These are phyloP conservation scores for Chaetothyriales sp. DNA, from an alignment of 2,329 filamentous ascomycete genomes.

Conservation along the genomic window DNA sequence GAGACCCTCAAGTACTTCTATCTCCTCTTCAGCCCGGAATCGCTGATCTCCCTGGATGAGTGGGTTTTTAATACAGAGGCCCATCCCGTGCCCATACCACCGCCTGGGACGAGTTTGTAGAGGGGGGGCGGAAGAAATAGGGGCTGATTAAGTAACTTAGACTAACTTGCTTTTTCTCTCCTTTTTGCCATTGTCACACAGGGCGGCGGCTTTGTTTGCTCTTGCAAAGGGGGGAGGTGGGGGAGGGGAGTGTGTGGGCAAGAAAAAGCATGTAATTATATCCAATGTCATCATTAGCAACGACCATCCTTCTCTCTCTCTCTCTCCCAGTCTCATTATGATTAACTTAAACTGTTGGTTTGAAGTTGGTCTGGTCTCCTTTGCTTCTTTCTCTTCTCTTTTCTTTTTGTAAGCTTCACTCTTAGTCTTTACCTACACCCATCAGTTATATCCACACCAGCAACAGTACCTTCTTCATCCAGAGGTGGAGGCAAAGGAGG, in stretches of 20 bases:
- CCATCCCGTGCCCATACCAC: conserved; percentile 21
- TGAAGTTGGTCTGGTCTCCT: too few species aligned
- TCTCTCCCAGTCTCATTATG: not conserved
- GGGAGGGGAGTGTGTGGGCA: too few species aligned
- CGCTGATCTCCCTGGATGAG: conserved; percentile 30
- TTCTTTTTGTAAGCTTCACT: not conserved
- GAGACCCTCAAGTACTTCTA: conserved; percentile 36
- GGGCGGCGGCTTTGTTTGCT: too few species aligned
- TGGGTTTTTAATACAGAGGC: conserved; percentile 32
- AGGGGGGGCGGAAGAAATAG: too few species aligned
- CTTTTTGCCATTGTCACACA: too few species aligned
- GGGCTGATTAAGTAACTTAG: too few species aligned
- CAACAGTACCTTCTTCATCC: not conserved
- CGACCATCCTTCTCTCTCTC: too few species aligned
- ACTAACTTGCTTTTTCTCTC: too few species aligned
- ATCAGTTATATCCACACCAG: not conserved
- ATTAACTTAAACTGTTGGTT: not conserved
- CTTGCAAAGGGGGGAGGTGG: too few species aligned
- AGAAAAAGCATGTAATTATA: too few species aligned
- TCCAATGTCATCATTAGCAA: too few species aligned
- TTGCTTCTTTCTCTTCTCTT: not conserved
- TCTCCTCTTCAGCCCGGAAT: conserved; percentile 31
- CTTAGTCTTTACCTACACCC: not conserved
- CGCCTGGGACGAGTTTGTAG: not conserved
- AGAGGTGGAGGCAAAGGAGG: not conserved